Conservation (phyloP, 73 alveolate species). For the Paramecium sexaurelia region DNA sequence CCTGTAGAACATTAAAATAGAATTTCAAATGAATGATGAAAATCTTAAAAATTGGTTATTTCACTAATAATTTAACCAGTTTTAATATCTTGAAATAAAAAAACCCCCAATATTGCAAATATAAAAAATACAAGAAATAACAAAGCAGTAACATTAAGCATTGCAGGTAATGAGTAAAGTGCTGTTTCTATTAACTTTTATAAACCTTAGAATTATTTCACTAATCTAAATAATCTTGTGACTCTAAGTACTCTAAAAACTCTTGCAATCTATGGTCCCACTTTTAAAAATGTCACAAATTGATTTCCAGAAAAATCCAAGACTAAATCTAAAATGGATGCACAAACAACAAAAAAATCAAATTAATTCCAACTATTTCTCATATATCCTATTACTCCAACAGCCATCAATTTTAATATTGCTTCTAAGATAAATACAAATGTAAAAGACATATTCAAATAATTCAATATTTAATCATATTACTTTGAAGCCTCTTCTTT, state of each 20-base stretch:
- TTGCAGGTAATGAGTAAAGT: slow-evolving; percentile 69
- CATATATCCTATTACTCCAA: slow-evolving; percentile 81
- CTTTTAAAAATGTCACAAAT: slow-evolving; percentile 61
- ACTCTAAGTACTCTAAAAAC: slow-evolving; percentile 28
- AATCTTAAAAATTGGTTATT: slow-evolving; percentile 25
- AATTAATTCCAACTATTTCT: slow-evolving; percentile 88
- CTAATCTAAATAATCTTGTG: slow-evolving; percentile 62
- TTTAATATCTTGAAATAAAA: not conserved
- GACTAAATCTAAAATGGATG: slow-evolving; percentile 75
- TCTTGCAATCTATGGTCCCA: not conserved
- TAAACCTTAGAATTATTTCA: not conserved
- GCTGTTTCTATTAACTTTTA: not conserved
- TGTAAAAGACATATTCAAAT: slow-evolving; percentile 76
- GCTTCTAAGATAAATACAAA: slow-evolving; percentile 90
- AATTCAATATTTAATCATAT: slow-evolving; percentile 50
- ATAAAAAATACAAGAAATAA: slow-evolving; percentile 66
- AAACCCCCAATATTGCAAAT: not conserved
- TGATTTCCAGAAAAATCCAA: slow-evolving; percentile 57
- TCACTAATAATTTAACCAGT: not conserved
- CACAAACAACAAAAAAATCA: slow-evolving; percentile 90
- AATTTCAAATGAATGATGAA: slow-evolving; percentile 53
- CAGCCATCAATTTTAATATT: slow-evolving; percentile 81
- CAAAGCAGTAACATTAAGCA: slow-evolving; percentile 85
- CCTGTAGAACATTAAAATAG: slow-evolving; percentile 83
- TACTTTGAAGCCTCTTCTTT: slow-evolving; percentile 37